Evolutionary conservation across 2,329 filamentous ascomycete species (phyloP).

Genomic region (Fusarium aywerte): DNA sequence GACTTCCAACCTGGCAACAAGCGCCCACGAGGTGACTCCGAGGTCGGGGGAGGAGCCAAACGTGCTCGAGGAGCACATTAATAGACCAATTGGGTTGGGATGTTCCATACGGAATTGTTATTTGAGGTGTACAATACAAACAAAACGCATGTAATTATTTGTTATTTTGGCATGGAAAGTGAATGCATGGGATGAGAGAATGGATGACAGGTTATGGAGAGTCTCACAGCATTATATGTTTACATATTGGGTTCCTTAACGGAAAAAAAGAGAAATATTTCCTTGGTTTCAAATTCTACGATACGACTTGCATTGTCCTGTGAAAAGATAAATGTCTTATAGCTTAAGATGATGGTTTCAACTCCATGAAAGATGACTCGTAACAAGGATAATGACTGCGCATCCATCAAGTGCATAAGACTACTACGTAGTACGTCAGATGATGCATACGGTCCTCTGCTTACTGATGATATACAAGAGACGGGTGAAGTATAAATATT

Average conservation of each 20-base stretch:
- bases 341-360: too few species aligned
- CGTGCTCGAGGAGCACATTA: slow-evolving; percentile 56
- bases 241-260: slow-evolving; percentile 41
- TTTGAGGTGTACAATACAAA: slow-evolving; percentile 42
- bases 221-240: slow-evolving; percentile 34
- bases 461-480: not conserved
- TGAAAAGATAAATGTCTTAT: not conserved
- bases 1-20: slow-evolving; percentile 70
- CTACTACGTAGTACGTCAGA: not conserved
- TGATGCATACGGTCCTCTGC: not conserved
- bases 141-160: slow-evolving; percentile 38
- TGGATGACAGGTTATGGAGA: slow-evolving; percentile 21
- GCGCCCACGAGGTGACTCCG: slow-evolving; percentile 65
- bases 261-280: slow-evolving; percentile 39
- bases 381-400: not conserved
- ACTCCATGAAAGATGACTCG: too few species aligned
- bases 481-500: slow-evolving; percentile 8
- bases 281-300: slow-evolving; percentile 20
- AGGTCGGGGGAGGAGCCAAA: slow-evolving; percentile 56
- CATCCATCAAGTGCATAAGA: too few species aligned
- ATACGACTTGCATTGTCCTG: not conserved
- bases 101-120: slow-evolving; percentile 4
- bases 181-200: slow-evolving; percentile 26
- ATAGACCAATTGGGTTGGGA: slow-evolving; percentile 16
- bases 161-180: slow-evolving; percentile 28